Percentiles rank a stretch among this genome's conserved stretches.
These are phyloP conservation scores for Vicia faba DNA, from an alignment of 306 rosid genomes.

Conservation along the genomic window DNA sequence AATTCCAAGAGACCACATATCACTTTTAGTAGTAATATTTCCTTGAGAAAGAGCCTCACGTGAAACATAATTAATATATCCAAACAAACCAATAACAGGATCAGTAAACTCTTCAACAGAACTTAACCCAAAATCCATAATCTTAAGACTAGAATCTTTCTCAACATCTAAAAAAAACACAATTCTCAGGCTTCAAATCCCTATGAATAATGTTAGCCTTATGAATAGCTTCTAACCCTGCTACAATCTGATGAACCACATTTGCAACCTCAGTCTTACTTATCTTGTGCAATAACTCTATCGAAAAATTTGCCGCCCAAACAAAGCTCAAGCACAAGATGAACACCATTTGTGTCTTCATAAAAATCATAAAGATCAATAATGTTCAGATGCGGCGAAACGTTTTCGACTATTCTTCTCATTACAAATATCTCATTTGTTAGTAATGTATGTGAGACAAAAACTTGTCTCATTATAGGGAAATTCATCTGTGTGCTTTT, in stretches of 20 bases:
- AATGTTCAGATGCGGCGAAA: slow-evolving; percentile 85
- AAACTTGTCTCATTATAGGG: slow-evolving; percentile 54
- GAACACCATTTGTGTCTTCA: slow-evolving; percentile 83
- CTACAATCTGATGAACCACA: slow-evolving; percentile 71
- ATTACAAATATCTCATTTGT: slow-evolving; percentile 84
- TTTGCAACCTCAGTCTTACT: slow-evolving; percentile 70
- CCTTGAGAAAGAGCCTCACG: slow-evolving; percentile 94
- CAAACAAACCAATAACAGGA: slow-evolving; percentile 93
- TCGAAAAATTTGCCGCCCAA: slow-evolving; percentile 86
- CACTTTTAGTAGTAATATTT: slow-evolving; percentile 67
- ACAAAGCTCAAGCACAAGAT: slow-evolving; percentile 82
- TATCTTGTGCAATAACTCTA: slow-evolving; percentile 71
- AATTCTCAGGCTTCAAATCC: slow-evolving; percentile 91
- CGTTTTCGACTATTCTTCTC: slow-evolving; percentile 79
- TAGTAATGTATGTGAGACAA: slow-evolving; percentile 70
- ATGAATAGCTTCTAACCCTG: slow-evolving; percentile 70
- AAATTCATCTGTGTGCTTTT: slow-evolving; percentile 39
- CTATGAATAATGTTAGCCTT: slow-evolving; percentile 71
- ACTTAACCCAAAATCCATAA: slow-evolving; percentile 92
- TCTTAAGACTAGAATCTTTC: slow-evolving; percentile 73
- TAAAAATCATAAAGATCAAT: slow-evolving; percentile 83
- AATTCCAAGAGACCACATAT: slow-evolving; percentile 93
- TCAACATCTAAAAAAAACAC: slow-evolving; percentile 59
- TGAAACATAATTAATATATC: slow-evolving; percentile 91
- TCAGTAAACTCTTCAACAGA: slow-evolving; percentile 87